Evolutionary conservation across 345 rosid genomes (phyloP).

Genomic region (Gossypium rotundifolium): DNA sequence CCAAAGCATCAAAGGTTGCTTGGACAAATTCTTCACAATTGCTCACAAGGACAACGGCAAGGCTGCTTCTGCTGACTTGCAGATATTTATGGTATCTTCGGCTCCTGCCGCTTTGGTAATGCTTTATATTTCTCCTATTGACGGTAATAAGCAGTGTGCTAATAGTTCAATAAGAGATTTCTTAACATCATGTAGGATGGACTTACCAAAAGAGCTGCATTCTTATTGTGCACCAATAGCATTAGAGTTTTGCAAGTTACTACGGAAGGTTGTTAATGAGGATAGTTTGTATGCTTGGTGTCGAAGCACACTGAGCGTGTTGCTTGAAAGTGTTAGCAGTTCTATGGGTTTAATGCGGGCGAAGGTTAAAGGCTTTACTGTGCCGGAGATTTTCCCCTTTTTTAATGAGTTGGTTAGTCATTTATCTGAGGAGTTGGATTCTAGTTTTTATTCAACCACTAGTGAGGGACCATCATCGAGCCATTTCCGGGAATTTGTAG

Average conservation of each 20-base stretch:
- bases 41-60: slow-evolving; percentile 36
- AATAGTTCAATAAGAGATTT: slow-evolving; percentile 52
- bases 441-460: slow-evolving; percentile 19
- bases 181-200: slow-evolving; percentile 26
- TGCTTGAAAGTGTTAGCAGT: slow-evolving; percentile 45
- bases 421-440: slow-evolving; percentile 39
- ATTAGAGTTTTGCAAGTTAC: slow-evolving; percentile 72
- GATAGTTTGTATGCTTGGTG: slow-evolving; percentile 56
- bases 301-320: slow-evolving; percentile 55
- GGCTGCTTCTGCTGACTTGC: slow-evolving; percentile 36
- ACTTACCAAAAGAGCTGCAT: slow-evolving; percentile 41
- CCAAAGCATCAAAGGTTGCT: slow-evolving; percentile 33
- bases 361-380: slow-evolving; percentile 24
- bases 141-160: slow-evolving; percentile 44
- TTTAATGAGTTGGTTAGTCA: slow-evolving; percentile 54
- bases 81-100: slow-evolving; percentile 48
- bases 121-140: slow-evolving; percentile 52
- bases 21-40: slow-evolving; percentile 35
- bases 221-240: slow-evolving; percentile 49
- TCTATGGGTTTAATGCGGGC: slow-evolving; percentile 16
- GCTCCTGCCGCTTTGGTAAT: slow-evolving; percentile 66
- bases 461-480: slow-evolving; percentile 30
- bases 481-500: slow-evolving; percentile 52
- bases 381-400: slow-evolving; percentile 61
- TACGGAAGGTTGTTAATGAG: slow-evolving; percentile 39